These are phyloP conservation scores for Hymenoscyphus albidus DNA, from an alignment of 2,329 filamentous ascomycete species.

Conservation along the genomic window DNA sequence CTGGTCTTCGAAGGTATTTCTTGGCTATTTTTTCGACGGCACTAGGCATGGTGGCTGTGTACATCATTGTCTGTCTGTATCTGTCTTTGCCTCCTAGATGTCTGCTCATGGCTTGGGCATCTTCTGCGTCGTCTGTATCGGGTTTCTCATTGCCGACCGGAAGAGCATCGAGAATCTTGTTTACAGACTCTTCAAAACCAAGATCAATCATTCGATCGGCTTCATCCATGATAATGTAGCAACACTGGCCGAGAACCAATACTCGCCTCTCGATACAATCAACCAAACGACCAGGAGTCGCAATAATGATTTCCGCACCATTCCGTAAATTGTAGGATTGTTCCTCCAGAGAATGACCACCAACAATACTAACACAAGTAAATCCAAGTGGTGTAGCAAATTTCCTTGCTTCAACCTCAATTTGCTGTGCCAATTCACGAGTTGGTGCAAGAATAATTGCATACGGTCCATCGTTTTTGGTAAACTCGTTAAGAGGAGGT, in stretches of 20 bases:
- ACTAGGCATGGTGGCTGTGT: conserved; percentile 95
- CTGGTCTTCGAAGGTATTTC: conserved; percentile 89
- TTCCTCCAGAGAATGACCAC: conserved; percentile 91
- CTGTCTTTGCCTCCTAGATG: conserved; percentile 71
- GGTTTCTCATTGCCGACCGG: conserved; percentile 94
- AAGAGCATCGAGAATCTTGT: conserved; percentile 93
- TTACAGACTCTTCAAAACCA: conserved; percentile 95
- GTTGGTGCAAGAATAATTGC: conserved; percentile 96
- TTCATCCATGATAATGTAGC: conserved; percentile 99
- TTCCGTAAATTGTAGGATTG: conserved; percentile 87
- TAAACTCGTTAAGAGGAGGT: conserved; percentile 76
- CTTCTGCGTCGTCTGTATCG: conserved; percentile 86
- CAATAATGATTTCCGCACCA: conserved; percentile 95
- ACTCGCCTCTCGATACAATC: conserved; percentile 94
- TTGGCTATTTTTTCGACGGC: conserved; percentile 93
- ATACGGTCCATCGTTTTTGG: conserved; percentile 93
- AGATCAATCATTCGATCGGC: conserved; percentile 99
- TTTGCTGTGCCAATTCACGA: conserved; percentile 95
- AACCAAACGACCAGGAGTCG: conserved; percentile 93
- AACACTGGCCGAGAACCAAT: conserved; percentile 90
- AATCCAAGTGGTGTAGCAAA: conserved; percentile 90
- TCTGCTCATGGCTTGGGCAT: conserved; percentile 77
- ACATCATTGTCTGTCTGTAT: conserved; percentile 99
- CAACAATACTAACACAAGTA: conserved; percentile 94
- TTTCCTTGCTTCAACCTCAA: conserved; percentile 88